phyloP scores from a whole-genome alignment of 2,329 filamentous ascomycete species.

The Rutstroemia sp. region DNA sequence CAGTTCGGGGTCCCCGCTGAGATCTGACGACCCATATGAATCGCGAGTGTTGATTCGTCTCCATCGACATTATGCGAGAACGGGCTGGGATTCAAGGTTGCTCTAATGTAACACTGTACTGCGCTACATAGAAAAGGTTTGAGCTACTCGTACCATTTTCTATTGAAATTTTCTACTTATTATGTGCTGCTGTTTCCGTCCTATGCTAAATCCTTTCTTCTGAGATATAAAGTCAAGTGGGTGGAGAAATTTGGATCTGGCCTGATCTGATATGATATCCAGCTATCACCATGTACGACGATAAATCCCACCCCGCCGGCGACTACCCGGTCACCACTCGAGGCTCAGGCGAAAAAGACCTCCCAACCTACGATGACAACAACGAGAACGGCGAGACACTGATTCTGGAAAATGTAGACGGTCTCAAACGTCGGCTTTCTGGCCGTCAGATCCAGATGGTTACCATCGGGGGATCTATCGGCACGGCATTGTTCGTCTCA shows the following conservation, averaged over 20 bases:
- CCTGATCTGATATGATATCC: no score
- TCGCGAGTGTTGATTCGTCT: not conserved
- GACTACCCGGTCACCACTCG: constrained; percentile 9
- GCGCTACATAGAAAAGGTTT: no score
- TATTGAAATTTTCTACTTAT: no score
- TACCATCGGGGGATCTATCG: constrained; percentile 40
- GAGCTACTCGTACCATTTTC: no score
- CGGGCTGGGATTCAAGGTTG: not conserved
- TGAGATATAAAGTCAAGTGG: not conserved
- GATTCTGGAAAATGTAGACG: constrained; percentile 17
- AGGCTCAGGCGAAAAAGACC: constrained; percentile 8
- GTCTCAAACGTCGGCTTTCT: constrained; percentile 31
- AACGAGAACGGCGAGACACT: constrained; percentile 5
- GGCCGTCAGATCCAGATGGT: constrained; percentile 43
- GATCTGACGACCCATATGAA: not conserved
- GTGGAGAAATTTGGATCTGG: not conserved
- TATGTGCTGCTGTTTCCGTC: no score
- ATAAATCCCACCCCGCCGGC: constrained; percentile 11
- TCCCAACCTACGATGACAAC: not conserved
- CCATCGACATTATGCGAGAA: not conserved
- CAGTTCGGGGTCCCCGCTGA: not conserved
- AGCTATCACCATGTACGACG: constrained; percentile 12
- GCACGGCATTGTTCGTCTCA: constrained; percentile 40
- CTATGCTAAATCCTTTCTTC: no score
- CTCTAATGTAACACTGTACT: not conserved